Evolutionary conservation across 2,329 filamentous ascomycete species (phyloP).

Genomic region (Cladophialophora psammophila): DNA sequence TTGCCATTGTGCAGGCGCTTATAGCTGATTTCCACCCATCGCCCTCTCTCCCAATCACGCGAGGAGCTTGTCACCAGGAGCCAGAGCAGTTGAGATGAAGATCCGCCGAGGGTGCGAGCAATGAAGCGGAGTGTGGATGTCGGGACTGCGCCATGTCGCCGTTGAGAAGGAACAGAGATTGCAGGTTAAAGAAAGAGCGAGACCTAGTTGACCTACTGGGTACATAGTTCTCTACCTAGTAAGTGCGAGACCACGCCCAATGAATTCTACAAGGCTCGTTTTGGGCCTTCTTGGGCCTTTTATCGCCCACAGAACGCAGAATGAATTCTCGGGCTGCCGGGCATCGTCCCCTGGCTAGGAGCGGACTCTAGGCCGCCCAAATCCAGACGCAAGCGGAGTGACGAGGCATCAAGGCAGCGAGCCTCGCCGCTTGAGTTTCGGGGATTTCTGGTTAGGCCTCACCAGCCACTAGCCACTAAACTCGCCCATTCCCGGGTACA

Average conservation of each 20-base stretch:
- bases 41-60: background rate
- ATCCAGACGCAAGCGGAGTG: background rate
- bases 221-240: too few relatives aligned
- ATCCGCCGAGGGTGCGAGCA: background rate
- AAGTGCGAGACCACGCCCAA: too few relatives aligned
- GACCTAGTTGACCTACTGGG: too few relatives aligned
- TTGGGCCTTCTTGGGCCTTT: too few relatives aligned
- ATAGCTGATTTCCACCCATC: conserved; percentile 11
- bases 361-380: background rate
- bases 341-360: too few relatives aligned
- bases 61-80: background rate
- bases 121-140: too few relatives aligned
- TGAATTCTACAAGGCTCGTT: too few relatives aligned
- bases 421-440: conserved; percentile 7
- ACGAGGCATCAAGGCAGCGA: background rate
- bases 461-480: background rate
- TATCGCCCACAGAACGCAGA: too few relatives aligned
- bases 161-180: too few relatives aligned
- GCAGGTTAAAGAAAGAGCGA: too few relatives aligned
- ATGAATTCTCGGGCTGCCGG: too few relatives aligned
- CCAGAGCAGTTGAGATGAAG: conserved; percentile 3
- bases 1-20: conserved; percentile 13
- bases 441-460: background rate
- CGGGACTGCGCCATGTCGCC: too few relatives aligned
- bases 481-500: background rate